Conservation (phyloP, 495 filamentous ascomycete genomes). For the Xylaria longipes region DNA sequence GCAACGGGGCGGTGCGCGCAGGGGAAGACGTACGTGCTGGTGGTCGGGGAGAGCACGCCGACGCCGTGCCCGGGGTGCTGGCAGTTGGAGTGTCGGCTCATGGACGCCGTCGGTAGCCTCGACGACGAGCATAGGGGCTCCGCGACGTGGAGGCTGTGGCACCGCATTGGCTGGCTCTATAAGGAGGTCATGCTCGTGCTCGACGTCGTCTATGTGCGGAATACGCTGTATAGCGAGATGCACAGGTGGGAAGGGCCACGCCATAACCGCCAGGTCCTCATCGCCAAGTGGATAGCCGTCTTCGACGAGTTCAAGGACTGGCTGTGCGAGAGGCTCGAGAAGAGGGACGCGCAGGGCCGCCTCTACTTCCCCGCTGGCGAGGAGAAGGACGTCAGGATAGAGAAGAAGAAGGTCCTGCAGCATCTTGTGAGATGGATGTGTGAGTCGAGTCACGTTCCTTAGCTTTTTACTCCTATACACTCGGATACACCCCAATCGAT, state of each 20-base stretch:
- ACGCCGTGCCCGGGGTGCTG: not conserved
- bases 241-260: not conserved
- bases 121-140: not conserved
- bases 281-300: not conserved
- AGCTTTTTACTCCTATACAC: not conserved
- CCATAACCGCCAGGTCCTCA: not conserved
- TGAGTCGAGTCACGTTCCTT: conserved; percentile 6
- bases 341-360: conserved; percentile 1
- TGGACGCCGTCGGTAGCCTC: not conserved
- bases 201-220: not conserved
- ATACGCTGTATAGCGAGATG: not conserved
- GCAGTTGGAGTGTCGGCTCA: not conserved
- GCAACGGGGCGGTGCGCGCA: not conserved
- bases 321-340: conserved; percentile 2
- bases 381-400: not conserved
- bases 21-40: not conserved
- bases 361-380: conserved; percentile 13
- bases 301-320: conserved; percentile 4
- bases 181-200: not conserved
- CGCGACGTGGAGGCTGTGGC: conserved; percentile 15
- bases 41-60: not conserved
- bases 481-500: not conserved
- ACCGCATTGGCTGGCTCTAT: conserved; percentile 2
- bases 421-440: conserved; percentile 15
- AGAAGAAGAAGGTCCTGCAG: conserved; percentile 13